phyloP scores from a whole-genome alignment of 106 monocot species.

The Dendrobium catenatum region DNA sequence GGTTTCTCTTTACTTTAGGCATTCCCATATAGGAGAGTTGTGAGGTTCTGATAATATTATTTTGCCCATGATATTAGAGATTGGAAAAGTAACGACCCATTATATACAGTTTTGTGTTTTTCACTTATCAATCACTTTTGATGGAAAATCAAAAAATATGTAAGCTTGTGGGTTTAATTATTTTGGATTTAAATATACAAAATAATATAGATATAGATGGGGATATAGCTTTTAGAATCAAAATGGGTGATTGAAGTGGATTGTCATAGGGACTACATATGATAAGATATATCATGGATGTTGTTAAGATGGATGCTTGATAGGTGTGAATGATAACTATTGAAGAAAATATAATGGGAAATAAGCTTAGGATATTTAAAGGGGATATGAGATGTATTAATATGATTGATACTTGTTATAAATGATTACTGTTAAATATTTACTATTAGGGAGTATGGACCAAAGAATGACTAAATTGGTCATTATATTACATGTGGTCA shows the following conservation, averaged over 20 bases:
- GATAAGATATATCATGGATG: not conserved
- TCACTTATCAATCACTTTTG: not conserved
- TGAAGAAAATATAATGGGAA: not conserved
- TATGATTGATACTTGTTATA: not conserved
- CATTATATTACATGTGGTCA: not conserved
- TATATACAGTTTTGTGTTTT: not conserved
- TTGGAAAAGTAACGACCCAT: not conserved
- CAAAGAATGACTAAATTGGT: not conserved
- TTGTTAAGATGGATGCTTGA: not conserved
- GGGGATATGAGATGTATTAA: not conserved
- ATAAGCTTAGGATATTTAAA: not conserved
- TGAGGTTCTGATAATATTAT: no score
- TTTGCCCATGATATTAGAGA: no score
- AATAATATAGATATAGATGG: not conserved
- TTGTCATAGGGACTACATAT: not conserved
- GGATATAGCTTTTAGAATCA: not conserved
- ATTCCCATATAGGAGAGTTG: no score
- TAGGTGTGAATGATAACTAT: not conserved
- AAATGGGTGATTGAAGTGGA: not conserved
- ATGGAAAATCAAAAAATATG: not conserved
- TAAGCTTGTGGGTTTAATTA: not conserved
- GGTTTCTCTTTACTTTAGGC: no score
- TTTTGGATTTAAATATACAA: not conserved
- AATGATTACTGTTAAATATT: not conserved
- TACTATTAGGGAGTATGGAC: not conserved